A percentile compares a stretch with the other conserved stretches of the same genome.
Conservation (phyloP, 2,329 filamentous ascomycete genomes). For the Fusarium agapanthi region DNA sequence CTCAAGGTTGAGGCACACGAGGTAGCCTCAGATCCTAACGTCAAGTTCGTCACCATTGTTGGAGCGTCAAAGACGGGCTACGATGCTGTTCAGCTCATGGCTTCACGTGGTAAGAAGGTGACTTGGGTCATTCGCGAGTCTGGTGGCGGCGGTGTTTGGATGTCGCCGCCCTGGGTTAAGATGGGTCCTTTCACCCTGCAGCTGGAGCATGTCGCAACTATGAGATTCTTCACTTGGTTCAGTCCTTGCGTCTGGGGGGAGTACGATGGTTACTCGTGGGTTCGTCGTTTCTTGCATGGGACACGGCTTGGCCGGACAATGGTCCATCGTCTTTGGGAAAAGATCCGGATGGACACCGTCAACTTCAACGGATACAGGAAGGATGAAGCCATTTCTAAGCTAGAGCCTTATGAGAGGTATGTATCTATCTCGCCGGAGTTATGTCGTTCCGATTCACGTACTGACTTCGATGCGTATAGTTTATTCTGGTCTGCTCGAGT, state of each 20-base stretch:
- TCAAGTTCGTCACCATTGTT: neutral
- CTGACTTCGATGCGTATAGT: neutral
- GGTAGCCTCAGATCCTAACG: neutral
- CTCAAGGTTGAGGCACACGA: neutral
- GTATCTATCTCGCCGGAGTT: accelerated
- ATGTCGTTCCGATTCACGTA: accelerated
- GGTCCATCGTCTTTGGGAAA: neutral
- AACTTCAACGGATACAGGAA: neutral
- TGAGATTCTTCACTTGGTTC: neutral
- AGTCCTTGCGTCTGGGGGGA: neutral
- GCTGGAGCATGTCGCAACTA: neutral
- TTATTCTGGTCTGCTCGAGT: neutral
- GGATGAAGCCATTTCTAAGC: accelerated
- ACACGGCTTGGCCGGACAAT: neutral
- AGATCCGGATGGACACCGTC: neutral
- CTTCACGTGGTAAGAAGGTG: neutral
- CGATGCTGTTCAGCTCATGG: neutral
- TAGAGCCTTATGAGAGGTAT: neutral
- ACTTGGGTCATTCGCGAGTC: neutral
- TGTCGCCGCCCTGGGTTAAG: neutral
- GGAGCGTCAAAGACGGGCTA: neutral
- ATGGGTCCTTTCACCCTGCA: neutral
- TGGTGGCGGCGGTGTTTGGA: neutral
- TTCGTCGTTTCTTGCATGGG: neutral
- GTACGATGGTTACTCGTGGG: neutral